Conservation (phyloP, 2,329 filamentous ascomycete species). For the Thelonectria olida region DNA sequence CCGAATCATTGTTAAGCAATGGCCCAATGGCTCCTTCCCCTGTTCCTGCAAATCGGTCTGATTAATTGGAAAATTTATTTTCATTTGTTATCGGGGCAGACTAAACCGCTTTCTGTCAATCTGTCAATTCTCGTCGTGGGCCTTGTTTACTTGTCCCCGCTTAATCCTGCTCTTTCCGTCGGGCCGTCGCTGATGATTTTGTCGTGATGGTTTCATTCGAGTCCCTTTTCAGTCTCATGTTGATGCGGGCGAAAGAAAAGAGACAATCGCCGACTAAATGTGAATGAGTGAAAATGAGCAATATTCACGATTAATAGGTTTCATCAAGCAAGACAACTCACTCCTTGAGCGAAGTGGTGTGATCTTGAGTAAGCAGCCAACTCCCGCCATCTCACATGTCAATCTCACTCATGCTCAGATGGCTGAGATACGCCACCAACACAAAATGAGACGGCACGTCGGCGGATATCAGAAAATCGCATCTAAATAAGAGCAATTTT, state of each 20-base stretch:
- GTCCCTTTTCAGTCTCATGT: neutral
- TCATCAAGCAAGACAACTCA: no score
- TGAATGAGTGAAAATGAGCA: neutral
- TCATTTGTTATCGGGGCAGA: no score
- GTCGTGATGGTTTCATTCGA: neutral
- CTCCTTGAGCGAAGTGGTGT: no score
- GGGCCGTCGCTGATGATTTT: neutral
- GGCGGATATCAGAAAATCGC: no score
- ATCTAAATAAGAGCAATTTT: neutral
- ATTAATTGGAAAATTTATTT: neutral
- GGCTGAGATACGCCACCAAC: no score
- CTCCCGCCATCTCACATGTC: no score
- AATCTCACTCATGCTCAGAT: no score
- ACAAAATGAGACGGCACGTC: no score
- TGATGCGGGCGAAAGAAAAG: neutral
- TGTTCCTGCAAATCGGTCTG: neutral
- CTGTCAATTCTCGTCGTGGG: neutral
- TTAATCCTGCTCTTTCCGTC: neutral
- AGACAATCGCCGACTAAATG: neutral
- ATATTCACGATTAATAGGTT: no score
- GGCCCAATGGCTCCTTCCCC: neutral
- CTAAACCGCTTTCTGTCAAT: neutral
- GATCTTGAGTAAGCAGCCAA: no score
- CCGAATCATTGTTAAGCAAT: neutral
- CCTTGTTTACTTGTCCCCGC: neutral